Evolutionary conservation across 2,329 filamentous ascomycete species (phyloP).

Genomic region (Juglanconis oblonga): DNA sequence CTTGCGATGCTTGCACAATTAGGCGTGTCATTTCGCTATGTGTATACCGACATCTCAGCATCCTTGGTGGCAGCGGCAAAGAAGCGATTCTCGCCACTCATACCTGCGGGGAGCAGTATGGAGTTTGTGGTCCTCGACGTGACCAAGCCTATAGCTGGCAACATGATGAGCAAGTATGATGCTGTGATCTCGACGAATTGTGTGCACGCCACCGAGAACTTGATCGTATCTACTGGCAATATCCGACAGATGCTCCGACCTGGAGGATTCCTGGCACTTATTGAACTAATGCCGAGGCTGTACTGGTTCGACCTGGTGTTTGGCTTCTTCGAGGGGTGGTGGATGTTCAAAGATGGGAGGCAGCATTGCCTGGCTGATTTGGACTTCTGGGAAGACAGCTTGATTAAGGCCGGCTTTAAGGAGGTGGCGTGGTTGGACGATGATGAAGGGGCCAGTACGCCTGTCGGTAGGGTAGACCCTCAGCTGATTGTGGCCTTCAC

Average conservation of each 20-base stretch:
- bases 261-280: slow-evolving; percentile 23
- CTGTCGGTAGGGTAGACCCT: not conserved
- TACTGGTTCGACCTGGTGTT: slow-evolving; percentile 32
- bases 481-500: not conserved
- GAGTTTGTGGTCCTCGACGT: slow-evolving; percentile 28
- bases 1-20: slow-evolving; percentile 23
- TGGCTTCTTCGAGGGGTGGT: slow-evolving; percentile 37
- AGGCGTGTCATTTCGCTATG: slow-evolving; percentile 32
- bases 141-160: slow-evolving; percentile 22
- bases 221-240: slow-evolving; percentile 21
- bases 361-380: slow-evolving; percentile 19
- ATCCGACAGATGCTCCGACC: slow-evolving; percentile 25
- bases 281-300: slow-evolving; percentile 27
- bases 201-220: slow-evolving; percentile 32
- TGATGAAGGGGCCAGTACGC: not conserved
- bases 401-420: not conserved
- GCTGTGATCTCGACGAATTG: slow-evolving; percentile 33
- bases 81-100: slow-evolving; percentile 7
- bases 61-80: slow-evolving; percentile 27
- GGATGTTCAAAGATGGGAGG: slow-evolving; percentile 33
- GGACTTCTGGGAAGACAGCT: not conserved
- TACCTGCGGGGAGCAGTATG: slow-evolving; percentile 18
- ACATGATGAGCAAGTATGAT: slow-evolving; percentile 23
- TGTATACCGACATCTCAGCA: slow-evolving; percentile 39
- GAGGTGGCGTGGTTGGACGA: not conserved